These are phyloP conservation scores for Cryptosporidium xiaoi DNA, from an alignment of 169 alveolate species.

Conservation along the genomic window DNA sequence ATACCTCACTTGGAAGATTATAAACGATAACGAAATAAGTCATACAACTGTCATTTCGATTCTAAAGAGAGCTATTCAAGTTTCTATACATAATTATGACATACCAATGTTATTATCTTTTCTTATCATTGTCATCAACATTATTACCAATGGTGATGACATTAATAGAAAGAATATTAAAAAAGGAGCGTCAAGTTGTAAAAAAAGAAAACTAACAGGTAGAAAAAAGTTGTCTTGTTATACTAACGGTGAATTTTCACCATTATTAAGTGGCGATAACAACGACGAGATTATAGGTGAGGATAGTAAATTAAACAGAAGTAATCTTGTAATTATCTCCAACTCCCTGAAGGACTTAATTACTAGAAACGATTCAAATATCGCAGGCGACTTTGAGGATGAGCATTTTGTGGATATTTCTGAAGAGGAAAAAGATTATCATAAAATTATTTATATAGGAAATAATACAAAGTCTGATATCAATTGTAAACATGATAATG, in stretches of 20 bases:
- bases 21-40: constrained; percentile 24
- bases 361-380: background rate
- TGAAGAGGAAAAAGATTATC: background rate
- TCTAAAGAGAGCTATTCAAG: constrained; percentile 49
- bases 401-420: constrained; percentile 29
- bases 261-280: no score
- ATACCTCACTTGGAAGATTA: constrained; percentile 29
- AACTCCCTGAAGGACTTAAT: no score
- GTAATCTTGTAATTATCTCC: no score
- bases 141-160: constrained; percentile 8
- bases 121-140: constrained; percentile 38
- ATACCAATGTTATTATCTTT: constrained; percentile 38
- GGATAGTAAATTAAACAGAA: no score
- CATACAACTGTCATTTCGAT: constrained; percentile 24
- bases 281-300: no score
- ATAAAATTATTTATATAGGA: background rate
- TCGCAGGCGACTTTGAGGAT: constrained; percentile 10
- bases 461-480: background rate
- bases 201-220: background rate
- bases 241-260: no score
- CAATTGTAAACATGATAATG: no score
- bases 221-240: no score
- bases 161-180: constrained; percentile 1
- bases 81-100: constrained; percentile 46
- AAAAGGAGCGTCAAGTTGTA: background rate